A percentile compares a stretch with the other conserved stretches of the same genome.
Evolutionary conservation across 495 filamentous ascomycete species (phyloP).

Genomic region (Aspergillus hancockii): DNA sequence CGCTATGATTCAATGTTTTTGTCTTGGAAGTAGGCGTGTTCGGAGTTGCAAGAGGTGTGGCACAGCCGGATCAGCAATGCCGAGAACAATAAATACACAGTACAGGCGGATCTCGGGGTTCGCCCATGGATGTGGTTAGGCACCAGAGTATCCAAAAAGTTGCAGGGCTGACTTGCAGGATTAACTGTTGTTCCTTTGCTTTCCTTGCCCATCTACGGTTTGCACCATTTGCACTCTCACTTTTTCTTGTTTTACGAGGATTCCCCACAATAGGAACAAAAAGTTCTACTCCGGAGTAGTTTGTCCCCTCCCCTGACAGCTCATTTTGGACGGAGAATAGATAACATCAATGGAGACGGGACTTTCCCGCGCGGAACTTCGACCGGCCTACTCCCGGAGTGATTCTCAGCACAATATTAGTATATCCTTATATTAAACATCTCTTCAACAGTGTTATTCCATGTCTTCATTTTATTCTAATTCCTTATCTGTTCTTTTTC

Average conservation of each 20-base stretch:
- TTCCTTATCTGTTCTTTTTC: too few species aligned
- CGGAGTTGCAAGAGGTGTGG: background rate
- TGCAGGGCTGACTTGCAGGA: constrained; percentile 1
- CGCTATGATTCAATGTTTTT: too few species aligned
- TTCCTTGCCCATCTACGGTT: background rate
- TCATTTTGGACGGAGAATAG: background rate
- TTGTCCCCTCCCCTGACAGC: background rate
- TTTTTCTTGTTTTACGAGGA: background rate
- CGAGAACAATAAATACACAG: constrained; percentile 4
- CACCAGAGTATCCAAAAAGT: constrained; percentile 18
- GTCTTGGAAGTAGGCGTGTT: too few species aligned
- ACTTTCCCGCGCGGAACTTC: background rate
- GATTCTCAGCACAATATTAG: background rate
- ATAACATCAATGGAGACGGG: background rate
- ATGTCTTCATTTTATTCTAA: too few species aligned
- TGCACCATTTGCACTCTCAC: background rate
- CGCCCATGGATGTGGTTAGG: constrained; percentile 15
- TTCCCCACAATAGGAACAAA: background rate
- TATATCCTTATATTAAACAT: too few species aligned
- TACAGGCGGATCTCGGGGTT: constrained; percentile 1
- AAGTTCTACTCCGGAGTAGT: background rate
- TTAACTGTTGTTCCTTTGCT: background rate
- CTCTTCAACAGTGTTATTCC: too few species aligned
- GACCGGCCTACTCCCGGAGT: background rate
- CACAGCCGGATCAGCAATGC: constrained; percentile 5